Evolutionary conservation across 2,329 filamentous ascomycete genomes (phyloP).

Genomic region (Xylaria sp.): DNA sequence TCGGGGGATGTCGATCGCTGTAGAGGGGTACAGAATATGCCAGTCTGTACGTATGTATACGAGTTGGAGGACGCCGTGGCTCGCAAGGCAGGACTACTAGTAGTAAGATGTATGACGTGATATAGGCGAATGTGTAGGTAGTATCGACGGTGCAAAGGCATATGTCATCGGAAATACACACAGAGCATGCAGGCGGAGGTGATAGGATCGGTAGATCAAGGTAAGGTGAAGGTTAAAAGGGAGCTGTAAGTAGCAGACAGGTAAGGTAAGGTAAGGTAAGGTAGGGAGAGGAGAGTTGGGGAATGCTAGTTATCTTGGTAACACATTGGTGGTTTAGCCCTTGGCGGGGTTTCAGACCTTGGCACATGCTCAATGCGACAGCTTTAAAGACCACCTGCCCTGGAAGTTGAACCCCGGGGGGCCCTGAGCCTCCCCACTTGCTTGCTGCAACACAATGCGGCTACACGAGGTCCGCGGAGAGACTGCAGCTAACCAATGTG

Average conservation of each 20-base stretch:
- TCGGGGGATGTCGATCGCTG: not conserved
- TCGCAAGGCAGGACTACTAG: not conserved
- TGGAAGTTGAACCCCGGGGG: too few species aligned
- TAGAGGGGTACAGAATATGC: constrained; percentile 5
- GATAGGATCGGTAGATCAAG: not conserved
- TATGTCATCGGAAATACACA: constrained; percentile 1
- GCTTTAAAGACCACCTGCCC: not conserved
- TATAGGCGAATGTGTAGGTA: constrained; percentile 3
- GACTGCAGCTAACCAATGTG: not conserved
- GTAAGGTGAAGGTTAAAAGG: constrained; percentile 4
- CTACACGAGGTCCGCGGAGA: constrained; percentile 23
- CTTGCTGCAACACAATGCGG: constrained; percentile 29
- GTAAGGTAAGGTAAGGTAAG: constrained; percentile 6
- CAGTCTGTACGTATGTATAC: constrained; percentile 1
- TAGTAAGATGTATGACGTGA: not conserved
- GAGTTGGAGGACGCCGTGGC: constrained; percentile 13
- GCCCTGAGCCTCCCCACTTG: constrained; percentile 13
- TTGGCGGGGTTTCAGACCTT: constrained; percentile 41
- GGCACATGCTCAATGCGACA: constrained; percentile 39
- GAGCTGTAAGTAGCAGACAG: not conserved
- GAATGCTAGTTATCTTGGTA: not conserved
- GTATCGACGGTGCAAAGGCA: constrained; percentile 1
- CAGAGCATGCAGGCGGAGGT: constrained; percentile 8
- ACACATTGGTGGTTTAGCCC: constrained; percentile 14
- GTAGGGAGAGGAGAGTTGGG: constrained; percentile 3